Evolutionary conservation across 2,329 filamentous ascomycete species (phyloP), one percentile per base, ranked within the genome.

Genomic region (Colletotrichum sp.): DNA sequence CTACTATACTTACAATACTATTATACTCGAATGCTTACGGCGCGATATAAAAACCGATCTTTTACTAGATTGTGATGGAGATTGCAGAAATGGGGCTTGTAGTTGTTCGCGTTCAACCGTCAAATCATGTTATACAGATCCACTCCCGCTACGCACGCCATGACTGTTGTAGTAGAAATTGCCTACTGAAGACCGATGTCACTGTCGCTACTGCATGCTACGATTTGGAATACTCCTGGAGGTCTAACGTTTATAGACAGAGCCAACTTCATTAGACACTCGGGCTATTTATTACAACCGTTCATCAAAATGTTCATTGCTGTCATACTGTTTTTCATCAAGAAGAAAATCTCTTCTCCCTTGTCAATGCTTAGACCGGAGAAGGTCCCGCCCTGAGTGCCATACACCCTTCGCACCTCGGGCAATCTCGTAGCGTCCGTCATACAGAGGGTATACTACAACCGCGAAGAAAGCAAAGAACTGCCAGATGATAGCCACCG

Each of bases 401-500:
- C 65, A 67, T 6, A 67, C 65, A 39, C 65, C 65, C 30, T 67
- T 67, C 5, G 26, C 44, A 21, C 65, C 65, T n/a, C 65, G 55
- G 28, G 36, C 65, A 34, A 67, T 67, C 65, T 67, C 65, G 15
- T 67, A 67, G 6, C 65, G 65, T 55, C 65, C 65, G 32, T 67
- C 65, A 8, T 67, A 67, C 12, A 67, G 65, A 24, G 65, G 65
- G 18, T 67, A 67, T 7, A 67, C 39, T 15, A 67, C 65, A 21
- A 67, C 65, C 15, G 65, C 65, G 2, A 67, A 52, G 44, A 67
- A 67, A 55, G 64, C 64, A 24, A 67, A 67, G 65, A 67, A 67
- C 8, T 67, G 44, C 89, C 89, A 91, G 34, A 91, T 87, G 18
- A 91, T 88, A 0, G 85, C 85, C 0, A 91, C 81, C 0, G 88